Base-by-base conservation (phyloP, 441 rosid species). In the Macaranga tanarius region DNA sequence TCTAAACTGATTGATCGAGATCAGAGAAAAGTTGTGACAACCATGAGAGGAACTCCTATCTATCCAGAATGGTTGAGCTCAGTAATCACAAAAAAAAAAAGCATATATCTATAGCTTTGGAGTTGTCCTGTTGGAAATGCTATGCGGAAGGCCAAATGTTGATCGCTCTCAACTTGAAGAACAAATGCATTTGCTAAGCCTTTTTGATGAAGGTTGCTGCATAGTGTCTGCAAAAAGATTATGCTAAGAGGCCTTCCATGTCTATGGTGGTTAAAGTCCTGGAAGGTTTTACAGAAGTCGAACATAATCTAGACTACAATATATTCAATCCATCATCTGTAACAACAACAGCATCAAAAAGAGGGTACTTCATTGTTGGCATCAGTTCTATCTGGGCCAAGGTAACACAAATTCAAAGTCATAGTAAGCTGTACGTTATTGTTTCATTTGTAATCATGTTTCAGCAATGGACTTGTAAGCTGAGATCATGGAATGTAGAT, bases 1-100 rank as follows among this genome's bases (percentile, higher is more conserved):
- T 67, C 72, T 56, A 50, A 65, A 22, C 42, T 71, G 50, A 40
- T 76, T 3, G 57, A 76, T 28, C n/a, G 75, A 51, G 79, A 76
- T 9, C 42, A 65, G 15, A 76, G 75, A 62, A 54, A 60, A 34
- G 75, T 71, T 12, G 56, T 65, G n/a, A 76, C 67, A 11, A 19
- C 63, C 34, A 66, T 60, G 72, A 71, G 75, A 58, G 79, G 79
- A 34, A 76, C 75, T 40, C 67, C 62, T 0, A 75, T 71, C 0
- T 76, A 76, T 58, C 79, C 79, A 5, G 79, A 76, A 65, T 71
- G 71, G 56, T 42, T 42, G 6, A 59, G 59, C n/a, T 60, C 67
- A 28, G 7, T 31, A 7, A 51, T 76, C 12, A 65, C 79, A 8
- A 75, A 42, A 12, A 8, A 75, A 42, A 12, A 76, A 76, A 64